phyloP scores from a whole-genome alignment of 2,329 filamentous ascomycete genomes.

The Biscogniauxia marginata region DNA sequence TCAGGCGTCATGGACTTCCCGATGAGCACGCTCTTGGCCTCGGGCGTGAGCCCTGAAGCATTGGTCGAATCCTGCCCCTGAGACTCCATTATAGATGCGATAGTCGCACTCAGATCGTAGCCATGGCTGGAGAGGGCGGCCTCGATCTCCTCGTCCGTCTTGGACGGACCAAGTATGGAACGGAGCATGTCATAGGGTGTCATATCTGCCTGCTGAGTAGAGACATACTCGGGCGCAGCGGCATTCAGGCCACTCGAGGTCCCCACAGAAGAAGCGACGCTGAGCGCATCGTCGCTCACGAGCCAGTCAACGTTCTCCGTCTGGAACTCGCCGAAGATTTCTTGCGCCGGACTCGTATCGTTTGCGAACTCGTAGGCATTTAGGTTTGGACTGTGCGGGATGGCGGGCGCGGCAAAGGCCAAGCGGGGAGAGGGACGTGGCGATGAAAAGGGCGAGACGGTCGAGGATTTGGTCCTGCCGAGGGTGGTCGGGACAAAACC shows the following conservation, averaged over 20 bases:
- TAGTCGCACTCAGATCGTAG: constrained; percentile 90
- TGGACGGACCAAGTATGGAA: constrained; percentile 85
- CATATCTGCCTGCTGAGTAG: constrained; percentile 78
- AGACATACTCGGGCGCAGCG: constrained; percentile 75
- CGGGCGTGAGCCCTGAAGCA: constrained; percentile 45
- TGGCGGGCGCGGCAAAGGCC: constrained; percentile 82
- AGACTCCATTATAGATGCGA: constrained; percentile 82
- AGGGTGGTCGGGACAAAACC: constrained; percentile 80
- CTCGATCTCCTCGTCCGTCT: constrained; percentile 92
- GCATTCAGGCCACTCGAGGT: constrained; percentile 72
- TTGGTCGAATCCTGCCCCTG: constrained; percentile 52
- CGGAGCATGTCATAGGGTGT: constrained; percentile 97
- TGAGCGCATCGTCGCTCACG: constrained; percentile 82
- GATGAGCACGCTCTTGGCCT: constrained; percentile 70
- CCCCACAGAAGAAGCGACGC: constrained; percentile 71
- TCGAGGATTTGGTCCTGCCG: constrained; percentile 71
- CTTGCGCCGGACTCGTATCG: constrained; percentile 75
- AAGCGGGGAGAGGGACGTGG: constrained; percentile 90
- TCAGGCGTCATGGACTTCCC: constrained; percentile 86
- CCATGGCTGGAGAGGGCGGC: constrained; percentile 83
- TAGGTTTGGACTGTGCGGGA: constrained; percentile 89
- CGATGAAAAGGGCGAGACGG: constrained; percentile 88
- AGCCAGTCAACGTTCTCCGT: constrained; percentile 97
- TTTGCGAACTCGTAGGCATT: constrained; percentile 94
- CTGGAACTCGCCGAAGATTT: constrained; percentile 88